phyloP scores from a whole-genome alignment of 352 stramenopile species.

The Globisporangium canariense region DNA sequence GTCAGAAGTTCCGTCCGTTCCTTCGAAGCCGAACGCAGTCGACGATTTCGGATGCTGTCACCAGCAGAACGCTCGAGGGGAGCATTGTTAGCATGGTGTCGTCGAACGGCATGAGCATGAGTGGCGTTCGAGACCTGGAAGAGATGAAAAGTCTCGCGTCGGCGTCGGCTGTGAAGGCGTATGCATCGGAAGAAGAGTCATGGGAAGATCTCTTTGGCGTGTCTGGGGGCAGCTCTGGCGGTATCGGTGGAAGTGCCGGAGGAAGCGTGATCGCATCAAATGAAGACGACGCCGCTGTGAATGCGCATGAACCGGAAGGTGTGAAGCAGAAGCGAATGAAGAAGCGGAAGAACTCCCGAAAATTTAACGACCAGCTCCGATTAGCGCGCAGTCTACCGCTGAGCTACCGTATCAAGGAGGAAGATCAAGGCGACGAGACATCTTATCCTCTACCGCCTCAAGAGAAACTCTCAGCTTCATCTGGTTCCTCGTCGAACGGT shows the following conservation, averaged over 20 bases:
- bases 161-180: conserved; percentile 28
- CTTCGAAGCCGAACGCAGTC: conserved; percentile 24
- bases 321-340: conserved; percentile 50
- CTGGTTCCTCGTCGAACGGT: conserved; percentile 5
- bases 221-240: conserved; percentile 21
- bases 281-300: conserved; percentile 16
- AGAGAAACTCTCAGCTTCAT: not conserved
- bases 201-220: conserved; percentile 72
- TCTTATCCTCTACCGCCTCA: not conserved
- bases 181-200: conserved; percentile 39
- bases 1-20: conserved; percentile 31
- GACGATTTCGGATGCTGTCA: conserved; percentile 15
- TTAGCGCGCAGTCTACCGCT: conserved; percentile 50
- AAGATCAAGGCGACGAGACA: conserved; percentile 22
- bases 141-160: conserved; percentile 69
- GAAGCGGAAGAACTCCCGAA: conserved; percentile 59
- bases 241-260: conserved; percentile 21
- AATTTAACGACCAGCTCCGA: conserved; percentile 67
- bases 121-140: conserved; percentile 40
- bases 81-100: conserved; percentile 24
- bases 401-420: conserved; percentile 52
- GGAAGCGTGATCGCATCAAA: conserved; percentile 11
- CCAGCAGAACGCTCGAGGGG: conserved; percentile 23
- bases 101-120: conserved; percentile 20
- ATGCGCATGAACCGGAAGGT: conserved; percentile 7